Conservation (phyloP, 2,329 filamentous ascomycete genomes). For the Aspergillus tanneri region DNA sequence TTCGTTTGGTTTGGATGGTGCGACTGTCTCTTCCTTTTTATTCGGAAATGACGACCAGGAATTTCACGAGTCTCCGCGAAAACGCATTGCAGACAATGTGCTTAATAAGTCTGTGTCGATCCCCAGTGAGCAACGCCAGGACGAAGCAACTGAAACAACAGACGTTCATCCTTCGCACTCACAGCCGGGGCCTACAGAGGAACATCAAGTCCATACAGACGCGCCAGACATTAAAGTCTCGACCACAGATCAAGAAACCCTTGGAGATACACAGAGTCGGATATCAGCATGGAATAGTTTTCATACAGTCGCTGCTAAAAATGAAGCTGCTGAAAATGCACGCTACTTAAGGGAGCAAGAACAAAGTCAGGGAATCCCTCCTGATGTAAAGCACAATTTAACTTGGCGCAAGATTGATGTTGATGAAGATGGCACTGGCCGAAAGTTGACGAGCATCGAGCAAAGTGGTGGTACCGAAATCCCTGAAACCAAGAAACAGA, state of each 20-base stretch:
- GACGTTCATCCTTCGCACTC: not conserved
- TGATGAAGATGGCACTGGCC: slow-evolving; percentile 25
- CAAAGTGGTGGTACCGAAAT: slow-evolving; percentile 13
- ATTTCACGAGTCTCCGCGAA: not conserved
- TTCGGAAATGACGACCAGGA: slow-evolving; percentile 7
- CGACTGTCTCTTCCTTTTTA: slow-evolving; percentile 14
- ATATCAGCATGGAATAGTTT: slow-evolving; percentile 44
- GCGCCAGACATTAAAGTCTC: not conserved
- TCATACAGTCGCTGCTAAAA: slow-evolving; percentile 29
- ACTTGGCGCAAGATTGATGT: slow-evolving; percentile 43
- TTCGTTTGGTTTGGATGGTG: slow-evolving; percentile 23
- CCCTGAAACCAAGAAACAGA: slow-evolving; percentile 22
- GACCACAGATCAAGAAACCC: not conserved
- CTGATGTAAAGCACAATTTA: slow-evolving; percentile 31
- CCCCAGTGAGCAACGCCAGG: not conserved
- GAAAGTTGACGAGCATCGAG: slow-evolving; percentile 25
- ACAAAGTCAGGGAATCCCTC: slow-evolving; percentile 14
- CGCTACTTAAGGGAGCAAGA: slow-evolving; percentile 27
- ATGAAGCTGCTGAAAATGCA: slow-evolving; percentile 35
- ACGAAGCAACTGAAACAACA: not conserved
- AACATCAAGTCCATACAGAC: not conserved
- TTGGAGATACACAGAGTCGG: slow-evolving; percentile 10
- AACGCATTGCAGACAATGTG: not conserved
- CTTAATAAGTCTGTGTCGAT: not conserved
- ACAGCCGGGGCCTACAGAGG: not conserved